These are phyloP conservation scores for Podaxis carcinomalis DNA, from an alignment of 768 basidiomycete genomes.

Conservation along the genomic window DNA sequence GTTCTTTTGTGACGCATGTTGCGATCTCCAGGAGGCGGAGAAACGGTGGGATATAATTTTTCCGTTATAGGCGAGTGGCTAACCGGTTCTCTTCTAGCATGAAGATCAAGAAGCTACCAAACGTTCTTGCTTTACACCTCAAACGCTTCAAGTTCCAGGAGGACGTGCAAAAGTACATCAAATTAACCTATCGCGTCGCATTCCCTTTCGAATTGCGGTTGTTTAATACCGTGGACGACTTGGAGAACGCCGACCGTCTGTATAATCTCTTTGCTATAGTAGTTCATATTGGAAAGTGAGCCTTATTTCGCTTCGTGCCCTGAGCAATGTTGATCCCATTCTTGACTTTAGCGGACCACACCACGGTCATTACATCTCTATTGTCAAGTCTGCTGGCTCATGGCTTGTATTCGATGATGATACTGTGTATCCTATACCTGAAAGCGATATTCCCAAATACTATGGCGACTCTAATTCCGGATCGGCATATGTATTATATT, in stretches of 20 bases:
- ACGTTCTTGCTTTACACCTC: constrained; percentile 90
- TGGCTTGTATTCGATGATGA: constrained; percentile 99
- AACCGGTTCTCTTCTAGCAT: constrained; percentile 54
- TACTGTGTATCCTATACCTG: constrained; percentile 81
- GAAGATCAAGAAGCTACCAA: constrained; percentile 97
- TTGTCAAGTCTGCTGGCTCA: constrained; percentile 77
- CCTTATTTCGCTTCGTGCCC: constrained; percentile 21
- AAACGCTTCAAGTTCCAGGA: constrained; percentile 99
- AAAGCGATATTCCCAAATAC: constrained; percentile 87
- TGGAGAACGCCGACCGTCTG: constrained; percentile 84
- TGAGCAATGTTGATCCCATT: constrained; percentile 13
- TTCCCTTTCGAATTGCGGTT: constrained; percentile 93
- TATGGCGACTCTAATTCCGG: constrained; percentile 89
- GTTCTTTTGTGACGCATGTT: constrained; percentile 97
- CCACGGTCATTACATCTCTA: constrained; percentile 96
- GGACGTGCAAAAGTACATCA: constrained; percentile 84
- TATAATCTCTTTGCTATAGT: constrained; percentile 96
- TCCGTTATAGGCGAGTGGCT: constrained; percentile 6
- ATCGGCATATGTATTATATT: constrained; percentile 95
- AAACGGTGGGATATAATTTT: constrained; percentile 61
- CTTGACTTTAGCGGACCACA: constrained; percentile 75
- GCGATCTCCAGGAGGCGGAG: constrained; percentile 96
- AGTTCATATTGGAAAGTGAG: constrained; percentile 98
- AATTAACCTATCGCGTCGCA: constrained; percentile 93
- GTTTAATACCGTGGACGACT: constrained; percentile 96